Base-by-base conservation (phyloP, 2,329 filamentous ascomycete species). In the Diplocarpon rosae region DNA sequence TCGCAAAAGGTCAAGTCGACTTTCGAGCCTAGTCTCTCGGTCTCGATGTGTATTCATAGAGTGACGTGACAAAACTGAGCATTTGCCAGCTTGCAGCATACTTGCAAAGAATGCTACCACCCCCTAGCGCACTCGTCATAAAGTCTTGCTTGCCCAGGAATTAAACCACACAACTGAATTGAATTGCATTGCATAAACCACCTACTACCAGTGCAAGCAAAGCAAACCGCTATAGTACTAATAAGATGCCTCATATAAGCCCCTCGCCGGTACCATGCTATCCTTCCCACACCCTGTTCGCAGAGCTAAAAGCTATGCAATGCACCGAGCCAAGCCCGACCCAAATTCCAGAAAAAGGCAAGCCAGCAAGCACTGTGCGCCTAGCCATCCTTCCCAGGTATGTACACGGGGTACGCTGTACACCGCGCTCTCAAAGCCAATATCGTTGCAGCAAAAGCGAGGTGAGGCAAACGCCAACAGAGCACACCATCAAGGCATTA, bases 361-460 rank as follows among this genome's bases (percentile, higher is more conserved):
- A 39, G 45, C 31, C 17, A 37, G 11, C 42, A 43, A 37, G 28
- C 37, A 41, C 33, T 29, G 6, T 44, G 45, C 37, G 39, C 46
- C 47, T 48, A 56, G 52, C 55, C 52, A 52, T 56, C 53, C 55
- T 56, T 53, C 55, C 55, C 50, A 49, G 48, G 31, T 47, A 40
- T 48, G 30, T 51, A 54, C 48, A 49, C 35, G 53, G 54, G 51
- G 49, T 56, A 37, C 45, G n/a, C n/a, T n/a, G n/a, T n/a, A n/a
- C n/a, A n/a, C n/a, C n/a, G 38, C 40, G 37, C 37, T 40, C 39
- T 43, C 44, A 39, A 46, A 45, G 39, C 35, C 35, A 33, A 31
- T 15, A 42, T 37, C 6, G 24, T 27, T 39, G 37, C 41, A 44
- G 20, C 29, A 41, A 32, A 14, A 32, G 30, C 11, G 9, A 32